Evolutionary conservation across 176 grass and related monocot genomes (phyloP), one percentile per base, ranked within the genome.

Genomic region (Hordeum marinum): DNA sequence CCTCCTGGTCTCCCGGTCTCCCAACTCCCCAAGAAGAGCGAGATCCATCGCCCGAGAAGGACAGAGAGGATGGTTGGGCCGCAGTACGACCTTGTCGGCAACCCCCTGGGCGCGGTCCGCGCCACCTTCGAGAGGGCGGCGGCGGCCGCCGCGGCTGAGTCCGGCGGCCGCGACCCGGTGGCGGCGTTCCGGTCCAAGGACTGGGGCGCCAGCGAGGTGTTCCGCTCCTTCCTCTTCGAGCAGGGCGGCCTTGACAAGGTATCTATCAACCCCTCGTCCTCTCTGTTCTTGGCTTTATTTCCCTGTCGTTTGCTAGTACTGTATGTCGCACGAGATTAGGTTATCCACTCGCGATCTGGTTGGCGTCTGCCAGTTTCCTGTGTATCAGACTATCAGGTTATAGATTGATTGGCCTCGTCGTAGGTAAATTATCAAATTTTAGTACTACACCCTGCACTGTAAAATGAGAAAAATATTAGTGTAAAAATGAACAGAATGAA

Each of bases 151-250:
- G 78, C 63, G 2, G 78, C 91, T 37, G 77, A 72, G 74, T 26
- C 79, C 78, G 83, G 72, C 20, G 88, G 80, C 5, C 65, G 37
- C 32, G 93, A 95, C 61, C 93, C 89, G 4, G 89, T 89, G 43
- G 90, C 90, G 75, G 83, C 88, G 26, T 95, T 95, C 81, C 83
- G 96, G 31, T 86, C 93, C 8, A 98, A 92, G 58, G 96, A 98
- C 17, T 98, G 93, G 93, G 96, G 96, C 39, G 87, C 83, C 48
- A 60, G 72, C 42, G 96, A 95, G 36, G 81, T 98, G 9, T 91
- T 98, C 91, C 90, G 88, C 35, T 87, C 91, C 69, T 95, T 95
- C 63, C 87, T 98, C 86, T 95, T 95, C 81, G 91, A 91, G 40
- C 81, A 94, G 72, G 93, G 90, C 36, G 86, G 96, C 9, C 86